Conservation (phyloP, 345 rosid species). For the Pseudoturritis turrita region DNA sequence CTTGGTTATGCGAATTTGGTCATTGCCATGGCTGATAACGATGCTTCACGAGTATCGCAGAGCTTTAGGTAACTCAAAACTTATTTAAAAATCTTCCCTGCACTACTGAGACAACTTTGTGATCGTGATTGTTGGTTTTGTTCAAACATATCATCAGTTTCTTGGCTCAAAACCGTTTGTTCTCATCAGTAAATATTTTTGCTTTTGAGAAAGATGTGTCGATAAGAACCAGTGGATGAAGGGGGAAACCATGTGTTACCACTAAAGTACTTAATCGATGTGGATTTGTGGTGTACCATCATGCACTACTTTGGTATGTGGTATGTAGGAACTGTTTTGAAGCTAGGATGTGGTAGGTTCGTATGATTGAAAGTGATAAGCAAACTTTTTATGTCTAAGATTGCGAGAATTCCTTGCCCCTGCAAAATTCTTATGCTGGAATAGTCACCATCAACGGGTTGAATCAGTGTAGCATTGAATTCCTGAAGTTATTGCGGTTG, state of each 20-base stretch:
- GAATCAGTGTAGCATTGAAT: background rate
- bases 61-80: constrained; percentile 60
- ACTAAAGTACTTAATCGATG: background rate
- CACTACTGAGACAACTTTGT: constrained; percentile 1
- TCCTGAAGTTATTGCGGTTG: background rate
- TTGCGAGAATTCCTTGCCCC: background rate
- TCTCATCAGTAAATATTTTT: background rate
- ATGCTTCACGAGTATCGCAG: constrained; percentile 50
- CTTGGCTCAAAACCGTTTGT: background rate
- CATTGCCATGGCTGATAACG: constrained; percentile 80
- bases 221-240: background rate
- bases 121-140: background rate
- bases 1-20: constrained; percentile 86
- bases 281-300: too few species aligned
- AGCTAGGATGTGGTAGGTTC: background rate
- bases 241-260: constrained; percentile 1
- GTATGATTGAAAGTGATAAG: background rate
- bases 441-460: background rate
- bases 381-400: background rate
- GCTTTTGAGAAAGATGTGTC: background rate
- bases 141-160: background rate
- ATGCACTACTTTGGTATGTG: background rate
- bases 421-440: background rate
- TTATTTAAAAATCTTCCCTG: background rate
- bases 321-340: background rate